Percentiles rank a stretch among this genome's conserved stretches.
These are phyloP conservation scores for Heritiera fomes DNA, from an alignment of 345 rosid genomes.

Conservation along the genomic window DNA sequence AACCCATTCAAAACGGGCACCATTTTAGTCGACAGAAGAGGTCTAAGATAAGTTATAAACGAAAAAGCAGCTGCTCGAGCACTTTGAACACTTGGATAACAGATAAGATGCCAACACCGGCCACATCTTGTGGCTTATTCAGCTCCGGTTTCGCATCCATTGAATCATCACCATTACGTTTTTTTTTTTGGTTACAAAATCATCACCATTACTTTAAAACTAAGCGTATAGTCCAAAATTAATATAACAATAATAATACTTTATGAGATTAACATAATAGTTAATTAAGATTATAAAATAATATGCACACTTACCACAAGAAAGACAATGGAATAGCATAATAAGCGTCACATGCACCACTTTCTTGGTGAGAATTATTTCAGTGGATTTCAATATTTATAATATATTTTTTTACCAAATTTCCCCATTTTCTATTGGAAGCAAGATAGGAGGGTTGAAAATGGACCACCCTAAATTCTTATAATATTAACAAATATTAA, in stretches of 20 bases:
- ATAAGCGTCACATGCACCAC: constrained; percentile 59
- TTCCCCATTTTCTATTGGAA: constrained; percentile 14
- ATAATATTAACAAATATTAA: neutral
- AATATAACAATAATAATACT: neutral
- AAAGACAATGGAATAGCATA: constrained; percentile 58
- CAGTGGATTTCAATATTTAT: constrained; percentile 34
- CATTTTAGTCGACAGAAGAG: too few relatives aligned
- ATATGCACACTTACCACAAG: constrained; percentile 36
- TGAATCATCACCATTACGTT: constrained; percentile 30
- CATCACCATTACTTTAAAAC: constrained; percentile 33
- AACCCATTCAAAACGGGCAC: too few relatives aligned
- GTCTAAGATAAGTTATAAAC: too few relatives aligned
- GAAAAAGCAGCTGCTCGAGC: neutral
- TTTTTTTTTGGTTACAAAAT: too few relatives aligned
- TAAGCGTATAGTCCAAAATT: constrained; percentile 18
- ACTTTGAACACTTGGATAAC: neutral
- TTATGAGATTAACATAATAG: neutral
- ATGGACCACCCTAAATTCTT: constrained; percentile 25
- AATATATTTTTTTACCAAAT: neutral
- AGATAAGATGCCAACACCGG: neutral
- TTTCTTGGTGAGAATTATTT: constrained; percentile 35
- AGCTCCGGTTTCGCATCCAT: neutral
- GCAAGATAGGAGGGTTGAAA: constrained; percentile 14
- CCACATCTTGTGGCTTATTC: neutral
- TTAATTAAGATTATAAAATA: constrained; percentile 14